Percentiles rank a stretch among this genome's conserved stretches.
Evolutionary conservation across 1,139 yeast genomes (phyloP).

Genomic region (Geotrichum bryndzae): DNA sequence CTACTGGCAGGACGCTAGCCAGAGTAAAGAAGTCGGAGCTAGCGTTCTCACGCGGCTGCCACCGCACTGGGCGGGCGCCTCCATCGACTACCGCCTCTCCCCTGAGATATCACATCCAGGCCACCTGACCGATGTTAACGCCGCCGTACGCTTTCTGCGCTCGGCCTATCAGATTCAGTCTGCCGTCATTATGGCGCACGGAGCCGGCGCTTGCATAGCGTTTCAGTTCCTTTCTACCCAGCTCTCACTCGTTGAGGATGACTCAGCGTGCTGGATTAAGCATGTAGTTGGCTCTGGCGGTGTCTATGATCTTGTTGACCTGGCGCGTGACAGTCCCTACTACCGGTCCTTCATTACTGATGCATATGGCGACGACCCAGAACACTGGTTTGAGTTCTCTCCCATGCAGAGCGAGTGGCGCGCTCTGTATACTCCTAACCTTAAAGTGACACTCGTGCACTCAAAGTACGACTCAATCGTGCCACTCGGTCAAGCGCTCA

Average conservation of each 20-base stretch:
- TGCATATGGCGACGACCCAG: conserved; percentile 37
- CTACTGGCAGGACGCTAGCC: conserved; percentile 68
- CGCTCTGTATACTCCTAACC: conserved; percentile 15
- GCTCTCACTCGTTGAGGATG: conserved; percentile 30
- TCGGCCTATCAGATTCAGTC: conserved; percentile 30
- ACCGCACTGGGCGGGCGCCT: conserved; percentile 28
- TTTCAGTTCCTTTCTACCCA: conserved; percentile 40
- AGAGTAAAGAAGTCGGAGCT: conserved; percentile 52
- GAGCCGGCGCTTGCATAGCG: conserved; percentile 68
- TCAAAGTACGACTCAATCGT: conserved; percentile 21
- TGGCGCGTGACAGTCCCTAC: conserved; percentile 42
- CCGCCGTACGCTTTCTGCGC: conserved; percentile 38
- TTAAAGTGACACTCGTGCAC: conserved; percentile 21
- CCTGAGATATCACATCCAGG: conserved; percentile 57
- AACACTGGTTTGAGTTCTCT: conserved; percentile 27
- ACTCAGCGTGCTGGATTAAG: conserved; percentile 15
- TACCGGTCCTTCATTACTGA: conserved; percentile 40
- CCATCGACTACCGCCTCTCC: conserved; percentile 63
- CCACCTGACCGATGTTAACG: conserved; percentile 52
- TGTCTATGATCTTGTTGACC: conserved; percentile 40
- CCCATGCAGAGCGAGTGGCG: conserved; percentile 22
- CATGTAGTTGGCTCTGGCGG: conserved; percentile 43
- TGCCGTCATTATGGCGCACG: conserved; percentile 56
- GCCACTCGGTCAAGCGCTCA: conserved; percentile 20
- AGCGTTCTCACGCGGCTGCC: conserved; percentile 31